phyloP scores from a whole-genome alignment of 2,329 filamentous ascomycete genomes.

The Colletotrichum zoysiae region DNA sequence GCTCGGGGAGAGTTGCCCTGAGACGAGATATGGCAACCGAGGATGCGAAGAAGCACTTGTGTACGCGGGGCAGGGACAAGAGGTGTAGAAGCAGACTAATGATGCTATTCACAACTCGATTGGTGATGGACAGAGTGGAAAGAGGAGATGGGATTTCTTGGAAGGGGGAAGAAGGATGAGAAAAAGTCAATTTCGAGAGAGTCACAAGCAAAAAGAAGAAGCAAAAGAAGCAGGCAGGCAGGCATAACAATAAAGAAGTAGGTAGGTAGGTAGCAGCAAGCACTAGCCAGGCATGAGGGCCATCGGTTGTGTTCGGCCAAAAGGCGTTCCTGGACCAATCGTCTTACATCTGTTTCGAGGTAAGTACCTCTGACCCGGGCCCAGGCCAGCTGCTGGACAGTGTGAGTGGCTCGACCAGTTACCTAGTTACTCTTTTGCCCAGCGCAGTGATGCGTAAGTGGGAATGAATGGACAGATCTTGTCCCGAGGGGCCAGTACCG shows the following conservation, averaged over 20 bases:
- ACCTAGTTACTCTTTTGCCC: slow-evolving; percentile 6
- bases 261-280: slow-evolving; percentile 34
- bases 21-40: slow-evolving; percentile 5
- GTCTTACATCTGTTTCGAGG: slow-evolving; percentile 42
- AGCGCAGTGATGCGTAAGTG: background rate
- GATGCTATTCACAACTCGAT: slow-evolving; percentile 41
- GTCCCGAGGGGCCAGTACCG: slow-evolving; percentile 13
- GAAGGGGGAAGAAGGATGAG: slow-evolving; percentile 37
- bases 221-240: slow-evolving; percentile 17
- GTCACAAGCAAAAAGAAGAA: slow-evolving; percentile 42
- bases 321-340: slow-evolving; percentile 41
- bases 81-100: slow-evolving; percentile 16
- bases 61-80: slow-evolving; percentile 1
- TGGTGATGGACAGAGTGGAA: slow-evolving; percentile 18
- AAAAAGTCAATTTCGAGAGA: slow-evolving; percentile 40
- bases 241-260: slow-evolving; percentile 29
- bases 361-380: slow-evolving; percentile 39
- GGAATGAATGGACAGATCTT: slow-evolving; percentile 13
- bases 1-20: background rate
- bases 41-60: background rate
- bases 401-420: slow-evolving; percentile 25
- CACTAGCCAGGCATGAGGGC: slow-evolving; percentile 36
- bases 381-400: slow-evolving; percentile 34
- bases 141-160: slow-evolving; percentile 26
- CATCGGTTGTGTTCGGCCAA: slow-evolving; percentile 42